Evolutionary conservation across 1,284 basidiomycete species (phyloP), one percentile per base, ranked within the genome.

Genomic region (Puccinia sorghi): DNA sequence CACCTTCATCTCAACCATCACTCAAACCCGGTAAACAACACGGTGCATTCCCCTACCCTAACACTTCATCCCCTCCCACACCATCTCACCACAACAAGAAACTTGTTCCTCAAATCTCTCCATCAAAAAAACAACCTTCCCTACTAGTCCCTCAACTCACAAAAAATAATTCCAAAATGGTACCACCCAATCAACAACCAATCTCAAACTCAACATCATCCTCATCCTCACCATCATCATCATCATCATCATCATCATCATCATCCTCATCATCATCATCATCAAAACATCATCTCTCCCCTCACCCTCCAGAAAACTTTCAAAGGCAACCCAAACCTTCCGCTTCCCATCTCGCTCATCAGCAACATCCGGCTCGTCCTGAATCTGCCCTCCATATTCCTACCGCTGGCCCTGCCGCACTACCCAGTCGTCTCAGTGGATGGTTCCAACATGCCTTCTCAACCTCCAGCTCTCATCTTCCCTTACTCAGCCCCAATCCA

Each of bases 401-500:
- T n/a, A n/a, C n/a, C n/a, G n/a, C n/a, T n/a, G 72, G 72, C 32
- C 59, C 56, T 37, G 56, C 59, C 27, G 63, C 63, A 17, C 50
- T 82, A 56, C 79, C 81, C n/a, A 80, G 80, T 54, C 80, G 81
- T 17, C 76, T 82, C 67, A 80, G 80, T 56, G 81, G 81, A 46
- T n/a, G n/a, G n/a, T n/a, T n/a, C n/a, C n/a, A n/a, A n/a, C n/a
- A n/a, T n/a, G n/a, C n/a, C n/a, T n/a, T n/a, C n/a, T n/a, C n/a
- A n/a, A n/a, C n/a, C n/a, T n/a, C n/a, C n/a, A n/a, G n/a, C n/a
- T n/a, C n/a, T n/a, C n/a, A n/a, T n/a, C n/a, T n/a, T n/a, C n/a
- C n/a, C n/a, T n/a, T n/a, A n/a, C n/a, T n/a, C n/a, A n/a, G n/a
- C n/a, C n/a, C n/a, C n/a, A n/a, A n/a, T n/a, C n/a, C n/a, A n/a